These are phyloP conservation scores for Fonsecaea monophora DNA, from an alignment of 2,329 filamentous ascomycete genomes.

Conservation along the genomic window DNA sequence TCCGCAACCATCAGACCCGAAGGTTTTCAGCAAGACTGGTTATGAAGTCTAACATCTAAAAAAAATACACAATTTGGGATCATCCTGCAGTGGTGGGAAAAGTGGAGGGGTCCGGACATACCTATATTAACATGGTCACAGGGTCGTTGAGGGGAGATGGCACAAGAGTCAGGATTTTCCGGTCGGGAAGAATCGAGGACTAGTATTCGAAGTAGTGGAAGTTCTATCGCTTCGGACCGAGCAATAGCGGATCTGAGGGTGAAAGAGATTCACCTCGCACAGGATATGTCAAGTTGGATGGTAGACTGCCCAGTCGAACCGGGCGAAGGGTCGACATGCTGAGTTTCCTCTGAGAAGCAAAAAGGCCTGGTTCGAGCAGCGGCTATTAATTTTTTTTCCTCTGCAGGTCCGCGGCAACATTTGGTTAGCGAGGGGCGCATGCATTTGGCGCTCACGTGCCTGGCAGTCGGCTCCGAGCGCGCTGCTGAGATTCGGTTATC, in stretches of 20 bases:
- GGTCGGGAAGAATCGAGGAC: conserved; percentile 19
- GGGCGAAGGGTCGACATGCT: conserved; percentile 27
- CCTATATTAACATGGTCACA: conserved; percentile 20
- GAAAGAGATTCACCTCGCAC: background rate
- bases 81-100: conserved; percentile 45
- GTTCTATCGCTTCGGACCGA: conserved; percentile 20
- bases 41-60: conserved; percentile 59
- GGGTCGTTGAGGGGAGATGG: conserved; percentile 3
- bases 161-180: conserved; percentile 11
- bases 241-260: conserved; percentile 16
- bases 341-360: conserved; percentile 15
- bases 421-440: conserved; percentile 2
- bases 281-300: conserved; percentile 1
- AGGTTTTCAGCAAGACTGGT: conserved; percentile 40
- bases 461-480: too few relatives aligned
- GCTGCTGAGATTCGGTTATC: too few relatives aligned
- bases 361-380: background rate
- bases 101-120: conserved; percentile 10
- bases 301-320: background rate
- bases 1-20: conserved; percentile 31
- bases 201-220: conserved; percentile 6
- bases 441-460: background rate
- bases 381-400: conserved; percentile 4
- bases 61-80: conserved; percentile 48
- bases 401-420: conserved; percentile 6